These are phyloP conservation scores for Podaxis pistillaris DNA, from an alignment of 768 basidiomycete species.

Conservation along the genomic window DNA sequence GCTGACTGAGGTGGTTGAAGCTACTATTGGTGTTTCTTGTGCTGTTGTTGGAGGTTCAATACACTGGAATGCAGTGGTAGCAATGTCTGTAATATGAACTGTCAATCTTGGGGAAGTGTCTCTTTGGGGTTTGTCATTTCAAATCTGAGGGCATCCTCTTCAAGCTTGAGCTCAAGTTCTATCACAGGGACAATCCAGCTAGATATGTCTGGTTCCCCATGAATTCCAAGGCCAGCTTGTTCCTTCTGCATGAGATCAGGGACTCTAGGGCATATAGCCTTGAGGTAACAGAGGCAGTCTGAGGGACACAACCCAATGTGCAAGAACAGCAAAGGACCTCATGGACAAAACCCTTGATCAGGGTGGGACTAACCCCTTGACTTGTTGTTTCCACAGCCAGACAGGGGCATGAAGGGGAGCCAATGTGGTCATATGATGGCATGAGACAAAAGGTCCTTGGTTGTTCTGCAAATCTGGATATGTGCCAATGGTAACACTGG, in stretches of 20 bases:
- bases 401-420: conserved; percentile 37
- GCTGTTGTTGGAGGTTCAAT: background rate
- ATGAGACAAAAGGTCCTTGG: too few relatives aligned
- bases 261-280: conserved; percentile 38
- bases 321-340: conserved; percentile 86
- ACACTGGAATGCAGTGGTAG: background rate
- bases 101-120: conserved; percentile 34
- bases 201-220: conserved; percentile 39
- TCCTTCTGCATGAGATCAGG: conserved; percentile 60
- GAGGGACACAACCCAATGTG: conserved; percentile 75
- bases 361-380: conserved; percentile 41
- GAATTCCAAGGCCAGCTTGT: conserved; percentile 38
- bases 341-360: conserved; percentile 78
- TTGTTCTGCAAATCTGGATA: background rate
- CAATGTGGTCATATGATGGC: conserved; percentile 16
- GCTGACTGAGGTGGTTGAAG: conserved; percentile 21
- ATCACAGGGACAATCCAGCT: conserved; percentile 42
- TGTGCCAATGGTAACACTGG: conserved; percentile 6
- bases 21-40: conserved; percentile 15
- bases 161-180: conserved; percentile 40
- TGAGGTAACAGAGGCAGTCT: conserved; percentile 51
- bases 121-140: conserved; percentile 13
- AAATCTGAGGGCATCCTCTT: conserved; percentile 31
- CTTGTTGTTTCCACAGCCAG: conserved; percentile 17
- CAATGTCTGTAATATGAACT: conserved; percentile 34